phyloP scores from a whole-genome alignment of 371 early-diverging fungal genomes.

The Cokeromyces recurvatus region DNA sequence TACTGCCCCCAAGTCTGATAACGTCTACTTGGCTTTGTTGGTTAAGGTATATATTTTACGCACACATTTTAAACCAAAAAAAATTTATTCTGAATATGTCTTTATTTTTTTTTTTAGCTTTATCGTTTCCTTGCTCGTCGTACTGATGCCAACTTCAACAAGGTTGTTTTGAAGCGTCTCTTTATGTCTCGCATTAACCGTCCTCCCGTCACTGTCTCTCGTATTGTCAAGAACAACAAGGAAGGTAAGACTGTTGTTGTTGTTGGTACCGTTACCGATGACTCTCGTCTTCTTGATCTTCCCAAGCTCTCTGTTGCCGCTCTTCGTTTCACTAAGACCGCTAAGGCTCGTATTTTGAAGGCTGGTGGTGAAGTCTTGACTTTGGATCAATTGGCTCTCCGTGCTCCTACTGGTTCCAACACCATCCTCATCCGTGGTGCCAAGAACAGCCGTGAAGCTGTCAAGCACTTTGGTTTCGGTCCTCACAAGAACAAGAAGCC shows the following conservation, averaged over 20 bases:
- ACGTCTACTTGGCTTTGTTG: slow-evolving; percentile 93
- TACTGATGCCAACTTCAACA: slow-evolving; percentile 97
- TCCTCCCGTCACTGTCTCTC: slow-evolving; percentile 92
- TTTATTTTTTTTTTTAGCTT: slow-evolving; percentile 62
- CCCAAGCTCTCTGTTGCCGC: slow-evolving; percentile 97
- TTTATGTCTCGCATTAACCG: slow-evolving; percentile 97
- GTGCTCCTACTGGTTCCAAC: slow-evolving; percentile 96
- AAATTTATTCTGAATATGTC: neutral
- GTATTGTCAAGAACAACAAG: slow-evolving; percentile 70
- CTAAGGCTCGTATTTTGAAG: slow-evolving; percentile 95
- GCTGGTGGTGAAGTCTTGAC: slow-evolving; percentile 98
- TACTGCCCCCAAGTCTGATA: slow-evolving; percentile 82
- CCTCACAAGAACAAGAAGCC: slow-evolving; percentile 85
- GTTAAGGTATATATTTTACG: slow-evolving; percentile 62
- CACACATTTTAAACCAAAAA: neutral
- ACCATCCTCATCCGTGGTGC: slow-evolving; percentile 90
- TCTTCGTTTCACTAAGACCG: slow-evolving; percentile 89
- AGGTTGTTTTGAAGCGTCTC: slow-evolving; percentile 96
- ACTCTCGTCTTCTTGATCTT: slow-evolving; percentile 87
- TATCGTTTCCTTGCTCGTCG: slow-evolving; percentile 98
- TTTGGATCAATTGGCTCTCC: slow-evolving; percentile 97
- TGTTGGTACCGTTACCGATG: slow-evolving; percentile 97
- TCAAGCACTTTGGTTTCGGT: slow-evolving; percentile 83
- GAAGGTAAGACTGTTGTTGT: slow-evolving; percentile 85
- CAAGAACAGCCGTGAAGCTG: slow-evolving; percentile 89